These are phyloP conservation scores for Hura crepitans DNA, from an alignment of 441 rosid species.

Conservation along the genomic window DNA sequence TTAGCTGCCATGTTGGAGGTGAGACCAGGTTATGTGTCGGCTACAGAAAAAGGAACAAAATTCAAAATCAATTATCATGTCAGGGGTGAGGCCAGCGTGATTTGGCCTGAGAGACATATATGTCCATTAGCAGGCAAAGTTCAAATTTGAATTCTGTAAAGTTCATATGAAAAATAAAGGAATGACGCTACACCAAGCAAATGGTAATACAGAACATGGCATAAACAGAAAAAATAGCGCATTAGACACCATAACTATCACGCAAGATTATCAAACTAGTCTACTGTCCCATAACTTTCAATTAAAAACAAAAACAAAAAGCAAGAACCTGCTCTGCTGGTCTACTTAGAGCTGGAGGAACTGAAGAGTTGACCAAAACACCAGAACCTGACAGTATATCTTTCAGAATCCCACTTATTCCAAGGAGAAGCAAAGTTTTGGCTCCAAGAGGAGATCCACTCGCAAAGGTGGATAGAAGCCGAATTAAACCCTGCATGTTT, in stretches of 20 bases:
- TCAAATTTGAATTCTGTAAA: not conserved
- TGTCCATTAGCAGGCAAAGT: not conserved
- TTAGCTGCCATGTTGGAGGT: not conserved
- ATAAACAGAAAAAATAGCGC: not conserved
- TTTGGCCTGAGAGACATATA: not conserved
- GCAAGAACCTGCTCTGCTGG: conserved; percentile 89
- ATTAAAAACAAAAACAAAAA: conserved; percentile 10
- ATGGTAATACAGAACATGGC: not conserved
- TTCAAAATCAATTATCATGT: not conserved
- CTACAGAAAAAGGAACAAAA: not conserved
- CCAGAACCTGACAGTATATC: conserved; percentile 92
- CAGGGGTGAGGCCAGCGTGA: not conserved
- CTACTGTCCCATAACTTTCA: not conserved
- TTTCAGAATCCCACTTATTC: conserved; percentile 87
- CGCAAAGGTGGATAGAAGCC: conserved; percentile 90
- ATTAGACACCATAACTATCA: not conserved
- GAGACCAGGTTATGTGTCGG: not conserved
- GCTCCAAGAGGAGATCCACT: conserved; percentile 95
- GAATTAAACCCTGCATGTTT: conserved; percentile 77
- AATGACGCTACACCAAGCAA: not conserved
- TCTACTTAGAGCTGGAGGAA: conserved; percentile 84
- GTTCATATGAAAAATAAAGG: not conserved
- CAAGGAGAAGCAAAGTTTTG: conserved; percentile 88
- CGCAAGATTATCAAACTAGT: not conserved
- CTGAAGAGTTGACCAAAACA: conserved; percentile 74